These are phyloP conservation scores for Penicillium manginii DNA, from an alignment of 495 filamentous ascomycete species.

Conservation along the genomic window DNA sequence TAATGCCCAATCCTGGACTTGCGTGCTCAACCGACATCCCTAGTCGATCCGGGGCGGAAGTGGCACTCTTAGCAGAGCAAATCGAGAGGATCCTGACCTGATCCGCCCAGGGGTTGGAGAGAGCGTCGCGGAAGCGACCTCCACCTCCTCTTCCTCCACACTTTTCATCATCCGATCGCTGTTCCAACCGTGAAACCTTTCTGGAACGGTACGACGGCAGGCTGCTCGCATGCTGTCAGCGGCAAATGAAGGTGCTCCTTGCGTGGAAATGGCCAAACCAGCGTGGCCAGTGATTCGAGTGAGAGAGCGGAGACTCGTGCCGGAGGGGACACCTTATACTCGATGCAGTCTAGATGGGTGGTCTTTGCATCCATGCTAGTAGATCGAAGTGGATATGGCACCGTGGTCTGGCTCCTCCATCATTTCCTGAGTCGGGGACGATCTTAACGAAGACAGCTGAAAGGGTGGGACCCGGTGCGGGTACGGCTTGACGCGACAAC, in stretches of 20 bases:
- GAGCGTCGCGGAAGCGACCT: background rate
- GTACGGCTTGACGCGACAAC: constrained; percentile 29
- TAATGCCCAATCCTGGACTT: constrained; percentile 3
- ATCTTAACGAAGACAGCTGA: constrained; percentile 7
- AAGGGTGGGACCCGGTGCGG: constrained; percentile 16
- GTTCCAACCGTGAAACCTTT: constrained; percentile 22
- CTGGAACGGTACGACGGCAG: constrained; percentile 23
- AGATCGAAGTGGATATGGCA: constrained; percentile 5
- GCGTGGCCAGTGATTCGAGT: background rate
- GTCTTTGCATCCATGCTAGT: constrained; percentile 1
- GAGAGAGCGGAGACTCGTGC: background rate
- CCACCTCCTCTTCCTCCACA: background rate
- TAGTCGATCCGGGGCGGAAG: constrained; percentile 36
- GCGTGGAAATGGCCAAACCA: constrained; percentile 1
- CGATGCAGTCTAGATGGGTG: constrained; percentile 11
- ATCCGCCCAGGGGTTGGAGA: constrained; percentile 41
- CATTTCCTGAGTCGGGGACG: constrained; percentile 13
- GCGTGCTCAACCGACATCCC: constrained; percentile 3
- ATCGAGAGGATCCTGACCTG: constrained; percentile 35
- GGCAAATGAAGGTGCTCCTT: constrained; percentile 5
- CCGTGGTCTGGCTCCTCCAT: constrained; percentile 4
- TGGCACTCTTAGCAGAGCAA: constrained; percentile 30
- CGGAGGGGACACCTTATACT: constrained; percentile 17
- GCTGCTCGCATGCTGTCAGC: constrained; percentile 11
- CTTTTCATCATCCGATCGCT: constrained; percentile 3